Evolutionary conservation across 1,139 yeast genomes (phyloP), one percentile per base, ranked within the genome.

Genomic region (Geotrichum siamense): DNA sequence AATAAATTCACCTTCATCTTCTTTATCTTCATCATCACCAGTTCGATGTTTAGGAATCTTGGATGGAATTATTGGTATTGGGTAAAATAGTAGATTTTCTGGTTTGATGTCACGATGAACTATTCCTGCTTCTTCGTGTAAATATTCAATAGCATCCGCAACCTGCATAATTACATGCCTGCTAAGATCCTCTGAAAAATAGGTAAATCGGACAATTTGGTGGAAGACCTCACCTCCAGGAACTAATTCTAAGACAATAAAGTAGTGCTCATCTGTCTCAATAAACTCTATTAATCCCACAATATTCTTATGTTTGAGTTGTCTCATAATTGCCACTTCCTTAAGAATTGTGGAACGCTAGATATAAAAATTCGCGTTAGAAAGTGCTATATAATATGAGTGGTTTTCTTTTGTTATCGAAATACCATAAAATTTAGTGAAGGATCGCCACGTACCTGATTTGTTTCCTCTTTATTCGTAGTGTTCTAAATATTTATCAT

Each of bases 71-170:
- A 71, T 70, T 2, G 78, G 81, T 41, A 82, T 77, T 1, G 96
- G 96, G 50, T 78, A 76, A 62, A 84, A 91, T 41, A 91, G 69
- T 44, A 91, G 68, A 62, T 91, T 91, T 58, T 91, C 98, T 0
- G 98, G 97, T 61, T 91, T 91, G 54, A 91, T 82, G 63, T 91
- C 98, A 46, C 98, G 73, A 62, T 91, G 98, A 16, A 87, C 98
- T 36, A 91, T 80, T 41, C 95, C 94, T 40, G 78, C 74, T 45
- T 76, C 78, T 51, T 78, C 78, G 65, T 91, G 98, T 55, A 91
- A 69, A 62, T 85, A 84, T 51, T 78, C 74, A 20, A 91, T 73
- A 0, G 97, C 93, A 41, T 79, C 71, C 8, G 94, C 86, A 41
- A 91, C 79, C 61, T 91, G 98, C 37, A 72, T 66, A 49, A 91